These are phyloP conservation scores for Chaetomiaceae sp. DNA, from an alignment of 2,329 filamentous ascomycete species.

Conservation along the genomic window DNA sequence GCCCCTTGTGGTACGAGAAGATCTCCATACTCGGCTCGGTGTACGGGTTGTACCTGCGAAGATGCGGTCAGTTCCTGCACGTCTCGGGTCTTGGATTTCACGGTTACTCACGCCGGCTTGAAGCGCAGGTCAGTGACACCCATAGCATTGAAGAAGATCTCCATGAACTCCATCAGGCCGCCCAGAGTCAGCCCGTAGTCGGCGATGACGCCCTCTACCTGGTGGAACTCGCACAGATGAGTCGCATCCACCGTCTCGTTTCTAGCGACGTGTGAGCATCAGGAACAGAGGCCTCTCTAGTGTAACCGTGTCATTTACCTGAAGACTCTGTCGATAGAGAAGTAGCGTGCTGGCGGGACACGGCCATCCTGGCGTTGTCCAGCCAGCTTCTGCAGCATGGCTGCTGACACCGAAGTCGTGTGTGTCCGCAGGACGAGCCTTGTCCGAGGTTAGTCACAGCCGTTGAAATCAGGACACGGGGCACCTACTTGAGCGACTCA, in stretches of 20 bases:
- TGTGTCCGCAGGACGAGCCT: slow-evolving; percentile 85
- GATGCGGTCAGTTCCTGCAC: slow-evolving; percentile 4
- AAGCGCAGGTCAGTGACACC: slow-evolving; percentile 80
- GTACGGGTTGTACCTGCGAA: slow-evolving; percentile 70
- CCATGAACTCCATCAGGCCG: slow-evolving; percentile 74
- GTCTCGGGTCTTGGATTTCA: background rate
- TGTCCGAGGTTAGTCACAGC: slow-evolving; percentile 2
- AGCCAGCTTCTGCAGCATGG: slow-evolving; percentile 86
- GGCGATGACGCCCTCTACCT: slow-evolving; percentile 96
- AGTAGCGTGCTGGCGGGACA: slow-evolving; percentile 75
- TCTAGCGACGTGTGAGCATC: slow-evolving; percentile 31
- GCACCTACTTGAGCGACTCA: slow-evolving; percentile 61
- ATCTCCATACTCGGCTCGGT: slow-evolving; percentile 98
- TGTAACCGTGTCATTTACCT: slow-evolving; percentile 28
- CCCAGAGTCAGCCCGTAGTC: slow-evolving; percentile 91
- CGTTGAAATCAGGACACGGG: too few species aligned
- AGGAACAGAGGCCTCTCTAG: too few species aligned
- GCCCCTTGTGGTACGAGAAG: slow-evolving; percentile 86
- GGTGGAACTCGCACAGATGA: slow-evolving; percentile 96
- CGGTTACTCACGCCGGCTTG: slow-evolving; percentile 87
- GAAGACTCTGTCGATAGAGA: slow-evolving; percentile 98
- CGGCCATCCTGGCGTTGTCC: slow-evolving; percentile 65
- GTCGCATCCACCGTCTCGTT: slow-evolving; percentile 98
- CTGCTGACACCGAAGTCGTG: slow-evolving; percentile 87
- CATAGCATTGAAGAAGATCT: slow-evolving; percentile 95